These are phyloP conservation scores for Flaveria sonorensis DNA, from an alignment of 129 eudicot species.

Conservation along the genomic window DNA sequence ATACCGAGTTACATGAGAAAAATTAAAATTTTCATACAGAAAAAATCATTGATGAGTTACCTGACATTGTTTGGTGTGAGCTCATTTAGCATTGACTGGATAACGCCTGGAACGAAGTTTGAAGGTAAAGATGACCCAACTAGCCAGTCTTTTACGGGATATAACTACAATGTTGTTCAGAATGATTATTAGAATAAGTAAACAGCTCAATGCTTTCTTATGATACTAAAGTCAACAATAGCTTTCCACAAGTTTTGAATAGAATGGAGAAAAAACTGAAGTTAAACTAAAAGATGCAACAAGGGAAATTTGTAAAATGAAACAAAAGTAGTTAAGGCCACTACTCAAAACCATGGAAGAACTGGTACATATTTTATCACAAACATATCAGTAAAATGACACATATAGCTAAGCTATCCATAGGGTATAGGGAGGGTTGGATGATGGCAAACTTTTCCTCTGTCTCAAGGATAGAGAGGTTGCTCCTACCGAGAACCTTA, in stretches of 20 bases:
- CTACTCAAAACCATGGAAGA: background rate
- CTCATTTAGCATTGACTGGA: conserved; percentile 62
- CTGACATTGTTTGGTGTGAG: conserved; percentile 76
- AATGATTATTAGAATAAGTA: conserved; percentile 10
- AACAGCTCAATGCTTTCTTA: conserved; percentile 18
- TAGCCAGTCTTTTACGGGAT: conserved; percentile 89
- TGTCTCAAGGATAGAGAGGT: no score
- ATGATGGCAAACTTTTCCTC: no score
- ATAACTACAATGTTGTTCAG: conserved; percentile 53
- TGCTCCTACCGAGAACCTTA: no score
- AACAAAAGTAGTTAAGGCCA: background rate
- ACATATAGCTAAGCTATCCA: no score
- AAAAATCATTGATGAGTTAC: conserved; percentile 38
- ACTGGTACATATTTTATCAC: background rate
- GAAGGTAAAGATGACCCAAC: conserved; percentile 88
- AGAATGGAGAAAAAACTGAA: background rate
- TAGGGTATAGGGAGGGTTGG: no score
- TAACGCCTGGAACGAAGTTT: conserved; percentile 53
- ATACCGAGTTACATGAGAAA: conserved; percentile 11
- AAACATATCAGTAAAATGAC: no score
- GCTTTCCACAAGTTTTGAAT: conserved; percentile 8
- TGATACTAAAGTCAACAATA: conserved; percentile 1
- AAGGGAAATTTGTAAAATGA: background rate
- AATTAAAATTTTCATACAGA: conserved; percentile 7
- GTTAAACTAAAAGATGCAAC: background rate